Base-by-base conservation (phyloP, 1,284 basidiomycete genomes). In the Sanguinoderma infundibulare region DNA sequence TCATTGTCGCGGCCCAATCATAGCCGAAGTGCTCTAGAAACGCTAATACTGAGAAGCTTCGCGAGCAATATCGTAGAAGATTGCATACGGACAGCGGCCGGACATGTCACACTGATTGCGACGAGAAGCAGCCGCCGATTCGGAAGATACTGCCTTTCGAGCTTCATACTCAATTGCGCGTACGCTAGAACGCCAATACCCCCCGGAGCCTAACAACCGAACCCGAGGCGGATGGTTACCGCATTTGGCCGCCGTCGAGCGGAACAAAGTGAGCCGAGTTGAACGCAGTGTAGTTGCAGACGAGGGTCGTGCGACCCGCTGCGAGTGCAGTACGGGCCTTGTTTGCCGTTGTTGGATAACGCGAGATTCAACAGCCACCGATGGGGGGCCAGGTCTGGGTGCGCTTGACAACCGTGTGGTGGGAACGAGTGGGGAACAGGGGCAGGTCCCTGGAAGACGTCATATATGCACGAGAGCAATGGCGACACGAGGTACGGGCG, bases 381-480 rank as follows among this genome's bases (percentile, higher is more conserved):
- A 17, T 32, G 20, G 22, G 32, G 32, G n/a, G 30, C 32, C n/a
- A 34, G 30, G 9, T 54, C 7, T 12, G 28, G 28, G 12, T 26
- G 28, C 28, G 32, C 39, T 54, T 40, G 53, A 30, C 53, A 42
- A 40, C 36, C 52, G 52, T 24, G 32, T 32, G 32, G n/a, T 24
- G 49, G 17, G 9, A n/a, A n/a, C n/a, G n/a, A n/a, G 30, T 54
- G 44, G 44, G 44, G 46, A 55, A 55, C 22, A 32, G 34, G 15
- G 32, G 9, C 17, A 15, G 28, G 46, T 32, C 15, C 26, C 17
- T 24, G 28, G 32, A 28, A 32, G 36, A 53, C 57, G 57, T 58
- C 57, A 58, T 56, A 39, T 49, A 17, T 49, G 26, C 35, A 40
- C 57, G 26, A 30, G 38, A 39, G 34, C 32, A 39, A 47, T 46